phyloP scores from a whole-genome alignment of 768 basidiomycete species.

The Rhodotorula diobovata region DNA sequence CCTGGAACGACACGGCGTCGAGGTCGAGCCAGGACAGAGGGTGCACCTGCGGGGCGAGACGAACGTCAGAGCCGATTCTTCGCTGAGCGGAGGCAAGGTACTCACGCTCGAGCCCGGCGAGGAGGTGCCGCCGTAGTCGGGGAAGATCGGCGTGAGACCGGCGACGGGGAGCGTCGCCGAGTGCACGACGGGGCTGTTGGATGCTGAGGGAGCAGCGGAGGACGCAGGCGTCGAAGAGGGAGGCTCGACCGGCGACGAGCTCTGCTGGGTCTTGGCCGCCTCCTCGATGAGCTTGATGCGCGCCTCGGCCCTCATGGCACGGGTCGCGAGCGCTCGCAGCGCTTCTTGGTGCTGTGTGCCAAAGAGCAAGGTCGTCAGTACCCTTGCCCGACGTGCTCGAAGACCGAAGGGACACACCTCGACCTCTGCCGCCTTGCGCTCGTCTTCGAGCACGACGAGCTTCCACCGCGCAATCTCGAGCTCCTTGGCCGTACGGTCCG shows the following conservation, averaged over 20 bases:
- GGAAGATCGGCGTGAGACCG: neutral
- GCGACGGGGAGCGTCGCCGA: neutral
- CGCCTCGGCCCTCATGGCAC: conserved; percentile 34
- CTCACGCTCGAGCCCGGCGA: neutral
- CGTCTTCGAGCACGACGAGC: conserved; percentile 25
- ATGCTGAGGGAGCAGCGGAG: neutral
- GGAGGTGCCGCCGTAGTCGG: neutral
- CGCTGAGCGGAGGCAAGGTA: neutral
- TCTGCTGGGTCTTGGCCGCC: neutral
- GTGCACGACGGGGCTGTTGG: neutral
- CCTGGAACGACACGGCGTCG: conserved; percentile 30
- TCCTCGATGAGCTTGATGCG: conserved; percentile 32
- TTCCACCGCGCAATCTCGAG: conserved; percentile 38
- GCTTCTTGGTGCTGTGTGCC: conserved; percentile 27
- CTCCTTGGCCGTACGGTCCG: conserved; percentile 26
- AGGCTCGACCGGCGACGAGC: neutral
- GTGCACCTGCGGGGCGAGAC: conserved; percentile 14
- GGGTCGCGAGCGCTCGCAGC: conserved; percentile 26
- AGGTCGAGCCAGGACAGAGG: conserved; percentile 37
- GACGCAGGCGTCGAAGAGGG: conserved; percentile 7
- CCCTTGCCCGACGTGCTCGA: too few species aligned
- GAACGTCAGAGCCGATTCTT: neutral
- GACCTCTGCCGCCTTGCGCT: conserved; percentile 7
- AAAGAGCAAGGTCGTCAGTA: neutral
- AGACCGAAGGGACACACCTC: conserved; percentile 15